Evolutionary conservation across 768 basidiomycete species (phyloP).

Genomic region (Xerocomellus intermedius): DNA sequence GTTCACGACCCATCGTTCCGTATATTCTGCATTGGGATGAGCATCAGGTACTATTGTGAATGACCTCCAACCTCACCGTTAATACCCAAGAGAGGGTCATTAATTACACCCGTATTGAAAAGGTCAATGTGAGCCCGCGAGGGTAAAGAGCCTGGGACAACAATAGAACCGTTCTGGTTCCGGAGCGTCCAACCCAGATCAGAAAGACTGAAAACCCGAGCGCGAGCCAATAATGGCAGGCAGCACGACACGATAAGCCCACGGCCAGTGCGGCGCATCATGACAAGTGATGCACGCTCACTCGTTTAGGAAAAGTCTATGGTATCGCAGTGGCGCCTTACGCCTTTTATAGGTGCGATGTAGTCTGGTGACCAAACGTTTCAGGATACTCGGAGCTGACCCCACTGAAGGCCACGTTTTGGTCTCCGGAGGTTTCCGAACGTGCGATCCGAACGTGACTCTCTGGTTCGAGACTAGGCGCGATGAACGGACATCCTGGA

Average conservation of each 20-base stretch:
- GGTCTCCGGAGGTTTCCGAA: too few relatives aligned
- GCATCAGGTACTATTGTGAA: background rate
- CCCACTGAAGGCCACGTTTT: too few relatives aligned
- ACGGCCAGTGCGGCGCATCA: slow-evolving; percentile 1
- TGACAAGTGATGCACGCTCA: background rate
- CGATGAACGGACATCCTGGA: background rate
- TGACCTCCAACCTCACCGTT: slow-evolving; percentile 41
- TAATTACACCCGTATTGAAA: slow-evolving; percentile 49
- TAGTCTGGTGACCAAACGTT: background rate
- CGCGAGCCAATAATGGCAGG: slow-evolving; percentile 15
- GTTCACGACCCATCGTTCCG: slow-evolving; percentile 52
- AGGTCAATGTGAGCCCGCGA: slow-evolving; percentile 58
- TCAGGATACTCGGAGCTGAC: background rate
- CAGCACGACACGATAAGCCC: slow-evolving; percentile 1
- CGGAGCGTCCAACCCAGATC: slow-evolving; percentile 50
- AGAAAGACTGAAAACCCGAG: slow-evolving; percentile 42
- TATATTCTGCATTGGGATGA: slow-evolving; percentile 40
- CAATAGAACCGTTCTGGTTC: slow-evolving; percentile 53
- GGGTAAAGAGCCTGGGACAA: slow-evolving; percentile 49
- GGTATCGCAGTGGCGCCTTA: background rate
- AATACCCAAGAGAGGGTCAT: slow-evolving; percentile 50
- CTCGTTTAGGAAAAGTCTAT: background rate
- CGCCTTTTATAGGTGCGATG: background rate
- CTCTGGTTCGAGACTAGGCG: background rate
- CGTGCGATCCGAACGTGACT: too few relatives aligned